Conservation (phyloP, 352 stramenopile genomes). For the Pythium utonaiense region DNA sequence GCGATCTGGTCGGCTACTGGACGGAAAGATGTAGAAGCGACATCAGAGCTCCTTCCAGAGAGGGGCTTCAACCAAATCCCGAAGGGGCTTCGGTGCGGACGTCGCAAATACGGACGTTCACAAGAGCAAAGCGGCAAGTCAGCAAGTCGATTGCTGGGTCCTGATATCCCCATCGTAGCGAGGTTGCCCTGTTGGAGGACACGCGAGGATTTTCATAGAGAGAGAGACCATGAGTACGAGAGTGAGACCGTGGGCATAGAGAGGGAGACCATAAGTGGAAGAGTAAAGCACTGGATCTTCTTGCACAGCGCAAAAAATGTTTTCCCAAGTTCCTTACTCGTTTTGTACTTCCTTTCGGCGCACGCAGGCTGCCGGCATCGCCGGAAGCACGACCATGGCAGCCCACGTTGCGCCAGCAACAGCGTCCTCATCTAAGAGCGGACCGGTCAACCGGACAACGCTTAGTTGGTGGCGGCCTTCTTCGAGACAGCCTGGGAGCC, state of each 20-base stretch:
- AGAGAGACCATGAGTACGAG: not conserved
- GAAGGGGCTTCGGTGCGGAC: not conserved
- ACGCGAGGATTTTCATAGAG: too few species aligned
- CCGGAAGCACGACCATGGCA: constrained; percentile 2
- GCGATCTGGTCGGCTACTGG: not conserved
- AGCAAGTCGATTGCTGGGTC: too few species aligned
- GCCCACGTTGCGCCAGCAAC: constrained; percentile 12
- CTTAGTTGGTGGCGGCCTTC: constrained; percentile 90
- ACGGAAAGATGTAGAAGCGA: not conserved
- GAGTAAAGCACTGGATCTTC: constrained; percentile 1
- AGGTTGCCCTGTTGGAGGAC: too few species aligned
- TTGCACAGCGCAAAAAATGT: constrained; percentile 27
- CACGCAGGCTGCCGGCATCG: constrained; percentile 4
- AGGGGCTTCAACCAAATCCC: not conserved
- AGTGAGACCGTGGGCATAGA: not conserved
- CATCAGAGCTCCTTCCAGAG: not conserved
- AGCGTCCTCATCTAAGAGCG: constrained; percentile 29
- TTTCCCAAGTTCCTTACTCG: constrained; percentile 32
- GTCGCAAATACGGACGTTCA: too few species aligned
- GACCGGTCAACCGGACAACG: constrained; percentile 14
- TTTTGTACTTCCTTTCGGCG: constrained; percentile 29
- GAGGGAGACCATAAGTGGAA: not conserved
- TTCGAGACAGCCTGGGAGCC: constrained; percentile 80
- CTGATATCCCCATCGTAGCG: too few species aligned
- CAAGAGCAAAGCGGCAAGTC: too few species aligned